Evolutionary conservation across 2,329 filamentous ascomycete genomes (phyloP).

Genomic region (Allantophomopsis lycopodina): DNA sequence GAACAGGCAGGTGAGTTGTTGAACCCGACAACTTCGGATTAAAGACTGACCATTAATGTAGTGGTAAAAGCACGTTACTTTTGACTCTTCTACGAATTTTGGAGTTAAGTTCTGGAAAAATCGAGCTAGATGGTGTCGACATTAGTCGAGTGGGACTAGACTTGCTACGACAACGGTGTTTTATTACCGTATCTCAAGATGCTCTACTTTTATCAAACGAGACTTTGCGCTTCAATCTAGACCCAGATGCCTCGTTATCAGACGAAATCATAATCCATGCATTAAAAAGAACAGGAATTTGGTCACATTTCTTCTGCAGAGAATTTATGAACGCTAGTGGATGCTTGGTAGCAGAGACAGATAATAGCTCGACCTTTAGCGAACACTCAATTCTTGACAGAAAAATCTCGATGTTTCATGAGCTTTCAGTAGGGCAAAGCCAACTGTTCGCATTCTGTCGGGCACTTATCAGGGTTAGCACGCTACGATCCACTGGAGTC

Average conservation of each 20-base stretch:
- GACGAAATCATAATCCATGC: conserved; percentile 7
- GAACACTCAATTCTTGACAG: not conserved
- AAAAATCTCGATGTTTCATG: conserved; percentile 9
- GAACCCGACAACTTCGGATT: too few relatives aligned
- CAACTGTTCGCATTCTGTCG: conserved; percentile 34
- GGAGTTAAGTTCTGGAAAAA: conserved; percentile 23
- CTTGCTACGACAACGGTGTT: conserved; percentile 20
- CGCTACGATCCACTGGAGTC: not conserved
- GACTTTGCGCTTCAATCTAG: conserved; percentile 18
- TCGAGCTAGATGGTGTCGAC: conserved; percentile 28
- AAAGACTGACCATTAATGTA: conserved; percentile 2
- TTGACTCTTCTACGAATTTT: conserved; percentile 33
- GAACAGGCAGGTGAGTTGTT: conserved; percentile 26
- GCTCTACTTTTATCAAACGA: conserved; percentile 22
- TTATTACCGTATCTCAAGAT: conserved; percentile 27
- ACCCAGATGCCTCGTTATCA: conserved; percentile 8
- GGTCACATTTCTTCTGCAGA: conserved; percentile 11
- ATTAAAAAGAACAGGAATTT: conserved; percentile 6
- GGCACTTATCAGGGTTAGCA: conserved; percentile 22
- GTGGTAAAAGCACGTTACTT: conserved; percentile 28
- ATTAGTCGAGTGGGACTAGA: conserved; percentile 21
- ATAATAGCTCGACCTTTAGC: too few relatives aligned
- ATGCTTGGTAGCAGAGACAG: too few relatives aligned
- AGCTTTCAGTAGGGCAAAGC: conserved; percentile 25
- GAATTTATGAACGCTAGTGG: too few relatives aligned